A percentile compares a stretch with the other conserved stretches of the same genome.
Evolutionary conservation across 1,284 basidiomycete species (phyloP).

Genomic region (Thecaphora frezii): DNA sequence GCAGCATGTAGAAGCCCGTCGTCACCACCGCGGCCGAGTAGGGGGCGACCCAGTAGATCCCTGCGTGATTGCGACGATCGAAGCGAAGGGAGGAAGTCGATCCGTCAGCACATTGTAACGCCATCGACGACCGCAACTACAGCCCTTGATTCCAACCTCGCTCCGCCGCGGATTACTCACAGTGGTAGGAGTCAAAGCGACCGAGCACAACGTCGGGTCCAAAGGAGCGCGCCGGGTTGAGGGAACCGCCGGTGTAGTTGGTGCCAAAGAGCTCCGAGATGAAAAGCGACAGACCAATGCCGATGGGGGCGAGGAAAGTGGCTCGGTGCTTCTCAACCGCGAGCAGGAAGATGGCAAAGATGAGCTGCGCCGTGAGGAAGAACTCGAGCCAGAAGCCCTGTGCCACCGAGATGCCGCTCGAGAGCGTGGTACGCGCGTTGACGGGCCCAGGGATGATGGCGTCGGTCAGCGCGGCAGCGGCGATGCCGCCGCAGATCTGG

Average conservation of each 20-base stretch:
- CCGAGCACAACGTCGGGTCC: constrained; percentile 38
- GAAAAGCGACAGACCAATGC: constrained; percentile 47
- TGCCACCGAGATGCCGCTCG: constrained; percentile 42
- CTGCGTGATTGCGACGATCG: no score
- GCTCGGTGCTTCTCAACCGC: constrained; percentile 63
- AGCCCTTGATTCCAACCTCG: no score
- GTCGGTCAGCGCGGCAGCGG: constrained; percentile 60
- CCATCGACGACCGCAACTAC: no score
- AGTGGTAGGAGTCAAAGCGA: constrained; percentile 25
- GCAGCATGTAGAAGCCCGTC: constrained; percentile 30
- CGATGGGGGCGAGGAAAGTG: constrained; percentile 46
- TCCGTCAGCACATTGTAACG: no score
- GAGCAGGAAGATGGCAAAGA: constrained; percentile 60
- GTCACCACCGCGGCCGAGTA: constrained; percentile 37
- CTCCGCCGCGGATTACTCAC: no score
- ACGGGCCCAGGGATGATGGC: constrained; percentile 60
- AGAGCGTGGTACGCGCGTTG: constrained; percentile 60
- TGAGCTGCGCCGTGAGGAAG: constrained; percentile 62
- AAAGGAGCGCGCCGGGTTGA: constrained; percentile 47
- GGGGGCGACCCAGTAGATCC: constrained; percentile 46
- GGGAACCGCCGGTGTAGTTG: constrained; percentile 45
- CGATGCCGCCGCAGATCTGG: constrained; percentile 62
- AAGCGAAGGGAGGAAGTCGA: no score
- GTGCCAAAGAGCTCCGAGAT: constrained; percentile 38
- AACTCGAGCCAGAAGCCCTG: constrained; percentile 60